phyloP scores from a whole-genome alignment of 768 basidiomycete species.

The Suillus paluster region DNA sequence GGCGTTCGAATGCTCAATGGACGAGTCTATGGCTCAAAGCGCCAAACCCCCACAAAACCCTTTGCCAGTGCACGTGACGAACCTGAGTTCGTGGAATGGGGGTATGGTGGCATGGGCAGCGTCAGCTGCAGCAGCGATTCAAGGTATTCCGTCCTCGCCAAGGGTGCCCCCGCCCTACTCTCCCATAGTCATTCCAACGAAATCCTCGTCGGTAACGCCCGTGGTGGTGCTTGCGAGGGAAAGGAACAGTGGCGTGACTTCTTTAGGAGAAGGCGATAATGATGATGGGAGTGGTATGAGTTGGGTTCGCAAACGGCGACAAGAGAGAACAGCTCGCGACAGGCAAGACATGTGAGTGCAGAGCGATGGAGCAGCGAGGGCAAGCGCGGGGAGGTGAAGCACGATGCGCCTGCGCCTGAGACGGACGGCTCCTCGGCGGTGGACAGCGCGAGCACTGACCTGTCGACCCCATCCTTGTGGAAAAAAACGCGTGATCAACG shows the following conservation, averaged over 20 bases:
- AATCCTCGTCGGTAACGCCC: constrained; percentile 29
- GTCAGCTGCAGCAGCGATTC: constrained; percentile 34
- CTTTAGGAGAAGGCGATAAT: constrained; percentile 43
- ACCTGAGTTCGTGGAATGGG: constrained; percentile 92
- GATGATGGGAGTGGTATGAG: constrained; percentile 89
- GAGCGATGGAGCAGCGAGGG: not conserved
- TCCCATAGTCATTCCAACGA: constrained; percentile 11
- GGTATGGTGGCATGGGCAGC: constrained; percentile 84
- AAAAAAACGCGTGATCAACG: too few relatives aligned
- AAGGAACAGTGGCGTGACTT: constrained; percentile 28
- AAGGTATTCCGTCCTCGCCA: constrained; percentile 3
- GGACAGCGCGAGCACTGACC: too few relatives aligned
- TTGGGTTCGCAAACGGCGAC: constrained; percentile 74
- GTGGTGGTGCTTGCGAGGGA: constrained; percentile 24
- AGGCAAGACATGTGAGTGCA: not conserved
- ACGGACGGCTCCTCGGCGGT: too few relatives aligned
- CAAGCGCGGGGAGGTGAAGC: not conserved
- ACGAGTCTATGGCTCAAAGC: constrained; percentile 70
- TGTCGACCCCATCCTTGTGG: too few relatives aligned
- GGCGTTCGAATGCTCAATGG: constrained; percentile 82
- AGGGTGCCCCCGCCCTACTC: not conserved
- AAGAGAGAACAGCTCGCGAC: constrained; percentile 53
- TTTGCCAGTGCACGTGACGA: constrained; percentile 69
- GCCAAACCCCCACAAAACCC: constrained; percentile 46
- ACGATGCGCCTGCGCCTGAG: not conserved